phyloP scores from a whole-genome alignment of 176 grass and related monocot species.

The Puccinellia tenuiflora region DNA sequence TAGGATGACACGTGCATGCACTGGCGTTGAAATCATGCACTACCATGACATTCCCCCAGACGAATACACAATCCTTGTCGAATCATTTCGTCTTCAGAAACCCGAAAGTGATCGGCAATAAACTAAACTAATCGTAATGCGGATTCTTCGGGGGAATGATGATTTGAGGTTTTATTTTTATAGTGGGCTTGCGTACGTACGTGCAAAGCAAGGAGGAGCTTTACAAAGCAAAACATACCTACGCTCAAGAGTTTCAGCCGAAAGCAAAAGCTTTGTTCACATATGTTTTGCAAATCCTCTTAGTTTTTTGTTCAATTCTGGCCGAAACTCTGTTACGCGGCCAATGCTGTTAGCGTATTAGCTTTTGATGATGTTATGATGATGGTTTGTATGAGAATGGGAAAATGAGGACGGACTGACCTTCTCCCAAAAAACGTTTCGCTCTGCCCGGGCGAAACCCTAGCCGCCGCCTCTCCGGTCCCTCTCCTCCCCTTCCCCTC shows the following conservation, averaged over 20 bases:
- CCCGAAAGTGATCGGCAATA: not conserved
- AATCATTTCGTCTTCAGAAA: conserved; percentile 3
- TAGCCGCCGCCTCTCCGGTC: too few relatives aligned
- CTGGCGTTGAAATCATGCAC: conserved; percentile 22
- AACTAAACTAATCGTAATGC: not conserved
- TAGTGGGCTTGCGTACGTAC: conserved; percentile 24
- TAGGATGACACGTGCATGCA: conserved; percentile 26
- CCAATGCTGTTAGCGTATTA: not conserved
- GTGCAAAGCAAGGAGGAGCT: conserved; percentile 16
- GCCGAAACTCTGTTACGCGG: not conserved
- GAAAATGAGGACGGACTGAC: too few relatives aligned
- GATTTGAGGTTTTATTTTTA: not conserved
- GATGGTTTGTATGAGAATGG: not conserved
- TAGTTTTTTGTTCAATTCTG: not conserved
- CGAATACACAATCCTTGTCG: not conserved
- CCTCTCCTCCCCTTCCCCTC: too few relatives aligned
- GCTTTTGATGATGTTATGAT: not conserved
- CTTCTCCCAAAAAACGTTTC: too few relatives aligned
- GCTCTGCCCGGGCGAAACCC: too few relatives aligned
- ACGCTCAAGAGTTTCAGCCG: conserved; percentile 5
- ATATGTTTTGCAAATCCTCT: not conserved
- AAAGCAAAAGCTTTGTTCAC: conserved; percentile 24
- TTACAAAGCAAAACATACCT: not conserved
- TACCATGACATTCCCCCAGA: not conserved
- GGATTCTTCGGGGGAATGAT: conserved; percentile 11